A percentile compares a stretch with the other conserved stretches of the same genome.
These are phyloP conservation scores for Drechslerella coelobrocha DNA, from an alignment of 2,329 filamentous ascomycete species.

Conservation along the genomic window DNA sequence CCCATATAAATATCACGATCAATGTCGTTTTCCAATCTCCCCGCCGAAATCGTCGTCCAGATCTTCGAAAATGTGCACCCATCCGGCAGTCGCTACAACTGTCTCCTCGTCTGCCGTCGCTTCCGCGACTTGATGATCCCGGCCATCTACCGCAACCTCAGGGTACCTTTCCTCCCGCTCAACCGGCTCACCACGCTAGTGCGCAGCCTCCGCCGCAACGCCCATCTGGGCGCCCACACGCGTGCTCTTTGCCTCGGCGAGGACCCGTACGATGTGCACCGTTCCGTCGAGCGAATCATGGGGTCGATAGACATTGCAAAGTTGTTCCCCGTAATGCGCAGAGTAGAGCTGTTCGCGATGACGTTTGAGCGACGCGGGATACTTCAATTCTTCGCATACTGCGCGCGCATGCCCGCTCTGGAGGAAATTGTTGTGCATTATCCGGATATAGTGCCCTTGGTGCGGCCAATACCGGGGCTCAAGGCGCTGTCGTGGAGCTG, in stretches of 20 bases:
- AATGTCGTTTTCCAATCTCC: slow-evolving; percentile 26
- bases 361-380: slow-evolving; percentile 34
- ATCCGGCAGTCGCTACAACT: slow-evolving; percentile 39
- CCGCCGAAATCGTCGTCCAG: slow-evolving; percentile 26
- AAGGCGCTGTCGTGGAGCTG: slow-evolving; percentile 40
- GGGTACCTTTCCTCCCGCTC: slow-evolving; percentile 25
- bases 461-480: slow-evolving; percentile 17
- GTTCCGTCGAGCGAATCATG: slow-evolving; percentile 28
- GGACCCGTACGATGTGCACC: slow-evolving; percentile 21
- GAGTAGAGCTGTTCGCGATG: slow-evolving; percentile 37
- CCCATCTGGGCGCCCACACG: slow-evolving; percentile 4
- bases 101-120: slow-evolving; percentile 34
- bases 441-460: slow-evolving; percentile 38
- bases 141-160: slow-evolving; percentile 27
- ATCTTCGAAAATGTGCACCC: slow-evolving; percentile 19
- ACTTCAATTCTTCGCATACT: slow-evolving; percentile 33
- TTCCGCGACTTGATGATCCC: slow-evolving; percentile 29
- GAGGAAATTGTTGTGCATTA: slow-evolving; percentile 35
- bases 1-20: not conserved
- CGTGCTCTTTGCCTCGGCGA: slow-evolving; percentile 20
- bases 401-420: slow-evolving; percentile 11
- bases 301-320: slow-evolving; percentile 31
- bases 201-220: slow-evolving; percentile 21
- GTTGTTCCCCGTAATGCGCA: slow-evolving; percentile 21
- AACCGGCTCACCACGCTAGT: slow-evolving; percentile 38